Evolutionary conservation across 176 grass and related monocot species (phyloP).

Genomic region (Thinopyrum elongatum): DNA sequence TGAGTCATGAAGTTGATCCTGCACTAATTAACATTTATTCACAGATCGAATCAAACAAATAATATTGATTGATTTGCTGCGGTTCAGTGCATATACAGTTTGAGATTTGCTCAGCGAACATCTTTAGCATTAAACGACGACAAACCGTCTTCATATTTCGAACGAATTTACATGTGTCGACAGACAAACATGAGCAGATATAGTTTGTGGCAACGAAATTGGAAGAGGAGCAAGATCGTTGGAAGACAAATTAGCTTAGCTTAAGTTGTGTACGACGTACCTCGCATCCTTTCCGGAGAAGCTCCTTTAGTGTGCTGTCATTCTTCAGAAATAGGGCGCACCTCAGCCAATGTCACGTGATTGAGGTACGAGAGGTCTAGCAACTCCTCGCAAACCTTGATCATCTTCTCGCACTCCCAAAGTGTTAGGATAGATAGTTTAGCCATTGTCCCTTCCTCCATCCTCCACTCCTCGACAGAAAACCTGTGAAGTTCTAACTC

Average conservation of each 20-base stretch:
- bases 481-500: not conserved
- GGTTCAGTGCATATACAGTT: no score
- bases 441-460: not conserved
- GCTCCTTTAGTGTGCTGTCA: not conserved
- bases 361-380: not conserved
- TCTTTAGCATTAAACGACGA: no score
- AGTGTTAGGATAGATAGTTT: not conserved
- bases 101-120: no score
- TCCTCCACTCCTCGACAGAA: not conserved
- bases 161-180: no score
- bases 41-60: no score
- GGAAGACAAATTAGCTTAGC: not conserved
- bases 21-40: no score
- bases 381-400: not conserved
- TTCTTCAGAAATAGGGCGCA: not conserved
- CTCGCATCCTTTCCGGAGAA: not conserved
- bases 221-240: not conserved
- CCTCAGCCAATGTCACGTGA: not conserved
- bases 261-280: not conserved
- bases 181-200: no score
- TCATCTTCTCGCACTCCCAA: fast-evolving
- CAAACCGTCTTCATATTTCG: no score
- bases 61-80: no score
- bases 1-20: no score
- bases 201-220: not conserved